A percentile compares a stretch with the other conserved stretches of the same genome.
Evolutionary conservation across 2,329 filamentous ascomycete species (phyloP).

Genomic region (Clarireedia paspali): DNA sequence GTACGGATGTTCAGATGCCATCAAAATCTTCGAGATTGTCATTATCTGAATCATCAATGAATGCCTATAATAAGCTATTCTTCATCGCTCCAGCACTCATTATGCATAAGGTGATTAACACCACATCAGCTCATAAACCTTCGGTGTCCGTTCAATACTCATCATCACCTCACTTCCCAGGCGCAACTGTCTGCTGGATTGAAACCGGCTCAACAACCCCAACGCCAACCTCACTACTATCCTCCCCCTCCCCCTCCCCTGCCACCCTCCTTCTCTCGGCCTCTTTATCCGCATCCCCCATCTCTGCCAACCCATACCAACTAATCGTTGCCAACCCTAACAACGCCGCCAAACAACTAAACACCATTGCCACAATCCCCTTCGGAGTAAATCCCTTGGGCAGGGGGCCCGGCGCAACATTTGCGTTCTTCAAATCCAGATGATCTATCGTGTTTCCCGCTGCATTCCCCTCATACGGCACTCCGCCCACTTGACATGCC

Average conservation of each 20-base stretch:
- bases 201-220: background rate
- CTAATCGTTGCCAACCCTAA: constrained; percentile 24
- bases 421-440: constrained; percentile 52
- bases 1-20: too few species aligned
- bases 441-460: constrained; percentile 61
- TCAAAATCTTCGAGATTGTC: too few species aligned
- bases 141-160: too few species aligned
- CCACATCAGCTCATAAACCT: too few species aligned
- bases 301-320: constrained; percentile 28
- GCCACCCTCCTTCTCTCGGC: constrained; percentile 16
- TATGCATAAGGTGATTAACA: too few species aligned
- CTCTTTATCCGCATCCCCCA: constrained; percentile 23
- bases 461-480: constrained; percentile 59
- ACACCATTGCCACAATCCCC: constrained; percentile 27
- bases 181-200: background rate
- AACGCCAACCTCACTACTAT: background rate
- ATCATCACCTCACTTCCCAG: background rate
- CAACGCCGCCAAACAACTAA: constrained; percentile 25
- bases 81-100: too few species aligned
- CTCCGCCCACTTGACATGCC: constrained; percentile 45
- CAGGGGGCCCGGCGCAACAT: constrained; percentile 18
- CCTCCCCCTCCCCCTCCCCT: background rate
- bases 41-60: too few species aligned
- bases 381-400: constrained; percentile 26
- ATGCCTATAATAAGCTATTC: too few species aligned